Evolutionary conservation across 2,329 filamentous ascomycete species (phyloP).

Genomic region (Hyphodiscus sp.): DNA sequence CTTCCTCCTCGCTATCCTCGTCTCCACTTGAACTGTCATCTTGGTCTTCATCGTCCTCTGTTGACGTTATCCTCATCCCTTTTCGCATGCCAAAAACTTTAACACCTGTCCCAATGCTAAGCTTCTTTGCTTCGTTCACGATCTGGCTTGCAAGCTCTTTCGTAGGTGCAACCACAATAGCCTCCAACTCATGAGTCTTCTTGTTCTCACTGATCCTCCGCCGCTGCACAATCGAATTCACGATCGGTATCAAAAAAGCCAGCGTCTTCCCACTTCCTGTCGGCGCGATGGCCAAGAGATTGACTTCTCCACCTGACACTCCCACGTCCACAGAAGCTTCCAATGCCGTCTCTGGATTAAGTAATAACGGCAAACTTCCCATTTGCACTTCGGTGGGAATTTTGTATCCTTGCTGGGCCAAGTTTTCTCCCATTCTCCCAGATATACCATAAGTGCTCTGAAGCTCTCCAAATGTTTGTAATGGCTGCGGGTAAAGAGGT

Average conservation of each 20-base stretch:
- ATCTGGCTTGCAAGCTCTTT: conserved; percentile 75
- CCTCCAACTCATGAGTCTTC: conserved; percentile 50
- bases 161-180: conserved; percentile 70
- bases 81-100: conserved; percentile 80
- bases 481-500: conserved; percentile 69
- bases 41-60: conserved; percentile 27
- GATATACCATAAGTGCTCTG: conserved; percentile 67
- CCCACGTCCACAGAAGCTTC: conserved; percentile 28
- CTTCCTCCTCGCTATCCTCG: conserved; percentile 34
- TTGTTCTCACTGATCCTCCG: conserved; percentile 32
- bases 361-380: conserved; percentile 71
- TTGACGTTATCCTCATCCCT: conserved; percentile 61
- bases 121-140: conserved; percentile 77
- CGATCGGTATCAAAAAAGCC: conserved; percentile 81
- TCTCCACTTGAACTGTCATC: conserved; percentile 30
- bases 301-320: conserved; percentile 38
- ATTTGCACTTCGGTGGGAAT: conserved; percentile 93
- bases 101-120: conserved; percentile 69
- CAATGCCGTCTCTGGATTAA: conserved; percentile 50
- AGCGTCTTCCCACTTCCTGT: conserved; percentile 97
- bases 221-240: conserved; percentile 65
- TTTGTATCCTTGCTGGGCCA: conserved; percentile 76
- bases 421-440: conserved; percentile 66
- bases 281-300: conserved; percentile 84
- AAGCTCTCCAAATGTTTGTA: conserved; percentile 71